Evolutionary conservation across 768 basidiomycete species (phyloP), one percentile per base, ranked within the genome.

Genomic region (Pseudohyphozyma bogoriensis): DNA sequence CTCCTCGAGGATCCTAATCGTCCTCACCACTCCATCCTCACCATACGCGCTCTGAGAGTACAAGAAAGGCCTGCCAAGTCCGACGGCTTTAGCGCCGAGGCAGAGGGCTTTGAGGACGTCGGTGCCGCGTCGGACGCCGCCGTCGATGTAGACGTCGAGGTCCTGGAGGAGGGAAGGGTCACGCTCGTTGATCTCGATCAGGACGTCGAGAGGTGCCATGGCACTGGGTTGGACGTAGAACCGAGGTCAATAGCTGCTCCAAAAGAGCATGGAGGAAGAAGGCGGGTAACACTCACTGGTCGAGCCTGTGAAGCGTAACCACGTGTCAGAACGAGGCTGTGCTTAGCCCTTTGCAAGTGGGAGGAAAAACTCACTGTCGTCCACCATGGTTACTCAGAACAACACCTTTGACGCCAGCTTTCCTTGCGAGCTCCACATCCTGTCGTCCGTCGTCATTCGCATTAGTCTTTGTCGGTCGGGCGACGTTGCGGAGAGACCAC

Each of bases 11-110:
- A 77, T 52, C 45, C 44, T 16, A 3, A 44, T 44, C 12, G 49
- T 51, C 49, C 56, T 33, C 51, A 31, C 42, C 40, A 64, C 70
- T 60, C 59, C 75, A 15, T 66, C 67, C 51, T 74, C 73, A 6
- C 76, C 76, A 67, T 76, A 77, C 1, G 70, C 64, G 18, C 66
- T 59, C 44, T 78, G 75, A 18, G 73, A 87, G 70, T 88, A 93
- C 10, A 93, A 79, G 77, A 92, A 90, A 13, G 86, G 80, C n/a
- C 90, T 78, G 2, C 89, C 90, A 35, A 92, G 75, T 9, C 89
- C 88, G 24, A 90, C 87, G 15, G 85, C 87, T 64, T 76, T 83
- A 12, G 90, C 90, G 16, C 90, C 90, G 7, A 78, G 69, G 36
- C 75, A 75, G 8, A 78, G 68, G 2, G 76, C 74, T 46, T 75